A percentile compares a stretch with the other conserved stretches of the same genome.
Conservation (phyloP, 106 monocot genomes). For the Dioscorea dumetorum region DNA sequence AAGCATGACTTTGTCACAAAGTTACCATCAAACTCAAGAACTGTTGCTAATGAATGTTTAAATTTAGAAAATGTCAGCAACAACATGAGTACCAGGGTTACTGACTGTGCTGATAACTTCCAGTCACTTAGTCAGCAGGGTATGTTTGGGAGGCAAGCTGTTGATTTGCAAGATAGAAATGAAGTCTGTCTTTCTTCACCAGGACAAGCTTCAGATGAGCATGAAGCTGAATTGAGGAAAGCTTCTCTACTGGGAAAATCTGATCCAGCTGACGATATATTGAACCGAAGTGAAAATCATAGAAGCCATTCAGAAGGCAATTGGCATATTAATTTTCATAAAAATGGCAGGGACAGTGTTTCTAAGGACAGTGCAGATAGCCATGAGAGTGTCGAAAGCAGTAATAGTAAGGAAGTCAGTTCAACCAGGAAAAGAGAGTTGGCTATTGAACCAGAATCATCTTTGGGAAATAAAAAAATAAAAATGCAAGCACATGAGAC, state of each 20-base stretch:
- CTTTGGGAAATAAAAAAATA: slow-evolving; percentile 26
- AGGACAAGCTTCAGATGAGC: background rate
- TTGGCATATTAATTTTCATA: slow-evolving; percentile 18
- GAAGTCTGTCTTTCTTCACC: background rate
- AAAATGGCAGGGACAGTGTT: slow-evolving; percentile 6
- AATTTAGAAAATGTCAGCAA: background rate
- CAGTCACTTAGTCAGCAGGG: background rate
- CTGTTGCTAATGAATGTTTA: background rate
- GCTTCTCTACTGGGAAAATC: slow-evolving; percentile 6
- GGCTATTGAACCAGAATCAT: slow-evolving; percentile 8
- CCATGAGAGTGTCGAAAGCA: slow-evolving; percentile 65
- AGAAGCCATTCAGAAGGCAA: slow-evolving; percentile 21
- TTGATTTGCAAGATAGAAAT: background rate
- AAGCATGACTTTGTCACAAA: slow-evolving; percentile 1
- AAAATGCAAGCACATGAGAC: slow-evolving; percentile 17
- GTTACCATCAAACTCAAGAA: background rate
- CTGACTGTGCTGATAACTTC: background rate
- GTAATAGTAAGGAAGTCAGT: slow-evolving; percentile 21
- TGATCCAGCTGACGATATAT: background rate
- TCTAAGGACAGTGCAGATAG: slow-evolving; percentile 32
- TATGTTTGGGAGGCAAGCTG: background rate
- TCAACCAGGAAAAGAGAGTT: slow-evolving; percentile 34
- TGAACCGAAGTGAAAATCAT: slow-evolving; percentile 1
- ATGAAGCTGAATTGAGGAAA: slow-evolving; percentile 2
- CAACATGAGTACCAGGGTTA: background rate